phyloP scores from a whole-genome alignment of 306 rosid genomes.

The Carpinus fangiana region DNA sequence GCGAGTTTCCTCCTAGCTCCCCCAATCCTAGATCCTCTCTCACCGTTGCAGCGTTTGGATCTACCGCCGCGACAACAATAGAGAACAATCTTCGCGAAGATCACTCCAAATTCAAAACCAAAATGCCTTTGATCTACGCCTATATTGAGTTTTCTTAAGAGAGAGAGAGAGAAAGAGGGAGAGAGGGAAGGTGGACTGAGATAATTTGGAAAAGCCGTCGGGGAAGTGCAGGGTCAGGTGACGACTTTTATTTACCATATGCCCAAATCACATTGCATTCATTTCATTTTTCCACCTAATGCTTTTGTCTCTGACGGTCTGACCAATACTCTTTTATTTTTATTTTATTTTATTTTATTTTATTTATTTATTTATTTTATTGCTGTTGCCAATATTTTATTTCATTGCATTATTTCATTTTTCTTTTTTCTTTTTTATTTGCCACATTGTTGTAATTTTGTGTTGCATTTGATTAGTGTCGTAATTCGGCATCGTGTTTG shows the following conservation, averaged over 20 bases:
- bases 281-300: conserved; percentile 38
- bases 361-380: too few species aligned
- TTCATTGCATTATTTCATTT: background rate
- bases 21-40: conserved; percentile 28
- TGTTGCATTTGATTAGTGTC: too few species aligned
- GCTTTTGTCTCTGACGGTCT: background rate
- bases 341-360: background rate
- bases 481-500: too few species aligned
- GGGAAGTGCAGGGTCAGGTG: conserved; percentile 42
- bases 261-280: conserved; percentile 25
- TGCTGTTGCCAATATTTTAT: too few species aligned
- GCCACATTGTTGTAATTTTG: too few species aligned
- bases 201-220: conserved; percentile 57
- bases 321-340: background rate
- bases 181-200: conserved; percentile 57
- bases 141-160: conserved; percentile 26
- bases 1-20: conserved; percentile 27
- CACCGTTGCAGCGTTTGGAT: conserved; percentile 41
- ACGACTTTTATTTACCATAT: conserved; percentile 53
- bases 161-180: conserved; percentile 20
- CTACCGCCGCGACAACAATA: conserved; percentile 27
- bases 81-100: conserved; percentile 21
- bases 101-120: conserved; percentile 34
- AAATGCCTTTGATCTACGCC: conserved; percentile 20
- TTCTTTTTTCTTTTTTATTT: background rate